These are phyloP conservation scores for Calonectria ilicicola DNA, from an alignment of 2,329 filamentous ascomycete species.

Conservation along the genomic window DNA sequence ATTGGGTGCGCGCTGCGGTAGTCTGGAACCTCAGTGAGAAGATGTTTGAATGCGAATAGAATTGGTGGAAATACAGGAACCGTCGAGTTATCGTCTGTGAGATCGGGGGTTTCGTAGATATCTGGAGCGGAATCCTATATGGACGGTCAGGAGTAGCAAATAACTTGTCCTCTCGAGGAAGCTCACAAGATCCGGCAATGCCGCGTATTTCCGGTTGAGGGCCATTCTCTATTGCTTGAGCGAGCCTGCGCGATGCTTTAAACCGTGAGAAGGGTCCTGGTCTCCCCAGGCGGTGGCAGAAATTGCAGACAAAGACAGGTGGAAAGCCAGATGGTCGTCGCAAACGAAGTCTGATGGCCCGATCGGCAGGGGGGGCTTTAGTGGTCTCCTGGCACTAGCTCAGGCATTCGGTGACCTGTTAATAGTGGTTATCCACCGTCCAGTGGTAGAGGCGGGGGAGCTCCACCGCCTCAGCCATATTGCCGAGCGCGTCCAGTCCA, in stretches of 20 bases:
- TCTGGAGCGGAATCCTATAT: constrained; percentile 88
- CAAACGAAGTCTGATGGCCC: constrained; percentile 13
- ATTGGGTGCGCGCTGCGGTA: constrained; percentile 66
- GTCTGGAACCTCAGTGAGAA: constrained; percentile 55
- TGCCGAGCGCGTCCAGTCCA: constrained; percentile 35
- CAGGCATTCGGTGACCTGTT: not conserved
- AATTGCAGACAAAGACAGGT: not conserved
- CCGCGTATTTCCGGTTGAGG: constrained; percentile 84
- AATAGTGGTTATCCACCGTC: constrained; percentile 9
- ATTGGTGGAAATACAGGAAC: constrained; percentile 70
- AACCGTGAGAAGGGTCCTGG: not conserved
- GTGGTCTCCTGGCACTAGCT: constrained; percentile 12
- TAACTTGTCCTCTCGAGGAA: constrained; percentile 10
- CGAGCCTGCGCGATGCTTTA: constrained; percentile 1
- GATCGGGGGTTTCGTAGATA: constrained; percentile 94
- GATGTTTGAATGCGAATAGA: constrained; percentile 5
- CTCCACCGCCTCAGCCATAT: constrained; percentile 9
- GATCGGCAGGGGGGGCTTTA: constrained; percentile 19
- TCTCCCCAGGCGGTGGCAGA: not conserved
- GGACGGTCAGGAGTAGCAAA: constrained; percentile 28
- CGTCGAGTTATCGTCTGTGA: constrained; percentile 91
- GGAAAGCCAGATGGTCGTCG: constrained; percentile 2
- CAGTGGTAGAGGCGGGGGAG: constrained; percentile 7
- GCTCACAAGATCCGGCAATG: constrained; percentile 80
- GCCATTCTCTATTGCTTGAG: constrained; percentile 65